Evolutionary conservation across 352 stramenopile species (phyloP), one percentile per base, ranked within the genome.

Genomic region (Globisporangium cylindrosporum): DNA sequence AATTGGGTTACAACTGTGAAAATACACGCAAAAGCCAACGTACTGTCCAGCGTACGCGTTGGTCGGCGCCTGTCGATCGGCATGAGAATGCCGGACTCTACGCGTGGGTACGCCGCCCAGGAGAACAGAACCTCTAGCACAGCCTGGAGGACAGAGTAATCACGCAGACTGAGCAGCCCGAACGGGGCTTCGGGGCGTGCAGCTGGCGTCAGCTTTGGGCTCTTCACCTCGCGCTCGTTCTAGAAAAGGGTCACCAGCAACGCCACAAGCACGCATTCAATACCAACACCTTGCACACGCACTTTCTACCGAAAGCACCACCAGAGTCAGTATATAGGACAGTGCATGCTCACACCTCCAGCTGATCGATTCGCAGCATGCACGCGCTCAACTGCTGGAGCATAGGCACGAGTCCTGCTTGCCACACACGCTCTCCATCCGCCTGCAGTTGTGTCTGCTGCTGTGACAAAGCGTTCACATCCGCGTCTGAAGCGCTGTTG

Each of bases 101-200:
- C 79, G 20, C 68, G 73, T 58, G 82, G 84, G 57, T 87, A 78
- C 32, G 74, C 78, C 20, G 75, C 74, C 88, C 88, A 96, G 34
- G 79, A 89, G 59, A 92, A 82, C 27, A 93, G 74, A 12, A 94
- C 62, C 66, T 96, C 88, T 18, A 93, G 67, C 12, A 82, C 84
- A 2, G 88, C 86, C 71, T 96, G 88, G 29, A 96, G 76, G 61
- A 88, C 77, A 22, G 86, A 91, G 78, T 93, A 94, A 70, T 96
- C 88, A 2, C 86, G 82, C 36, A 96, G 72, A 77, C 88, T 96
- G 32, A 96, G 72, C 51, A 96, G 73, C 55, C 84, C 85, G 2
- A 71, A 73, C 5, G 88, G 86, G 20, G 86, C 86, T 46, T 73
- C 75, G 6, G 80, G 80, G 22, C 59, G 69, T 8, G 66, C n/a